Base-by-base conservation (phyloP, 2,329 filamentous ascomycete species). In the Pseudogymnoascus sp. region DNA sequence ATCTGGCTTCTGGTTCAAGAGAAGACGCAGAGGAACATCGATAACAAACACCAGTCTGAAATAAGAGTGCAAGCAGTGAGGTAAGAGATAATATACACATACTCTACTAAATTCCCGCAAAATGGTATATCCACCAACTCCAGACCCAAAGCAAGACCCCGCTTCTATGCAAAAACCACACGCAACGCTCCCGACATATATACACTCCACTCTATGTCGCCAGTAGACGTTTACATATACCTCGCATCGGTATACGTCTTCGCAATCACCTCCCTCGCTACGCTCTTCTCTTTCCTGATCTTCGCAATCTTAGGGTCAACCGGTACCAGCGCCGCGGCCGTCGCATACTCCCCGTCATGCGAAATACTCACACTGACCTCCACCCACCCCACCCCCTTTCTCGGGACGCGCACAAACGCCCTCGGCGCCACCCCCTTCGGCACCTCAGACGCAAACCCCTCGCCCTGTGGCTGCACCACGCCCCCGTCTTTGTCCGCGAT, bases 21-120 rank as follows among this genome's bases (percentile, higher is more conserved):
- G 24, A 31, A 33, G 16, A 33, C 10, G 5, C 10, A 4, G 2
- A 1, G 6, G n/a, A 56, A 56, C 4, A 56, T 7, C n/a, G 6
- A 56, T 6, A 56, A 13, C 8, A 29, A 29, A 56, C 13, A 56
- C n/a, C 16, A 33, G 14, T 29, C 26, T 10, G 29, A 56, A 16
- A 33, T 33, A 33, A 33, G 7, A 56, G 29, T 33, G 50, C 13
- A 56, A 56, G 29, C 21, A 1, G 14, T 56, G 50, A 56, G 50
- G 50, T 21, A 56, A 33, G 50, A 56, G 50, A 56, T 56, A 56
- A 33, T 56, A 56, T 56, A 56, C 50, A 56, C 29, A 56, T 56
- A 56, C 50, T 11, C 44, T 16, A 53, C 33, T 33, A 56, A 56
- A 56, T 21, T 19, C 16, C 10, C 50, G 16, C 29, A 56, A 56